Evolutionary conservation across 2,329 filamentous ascomycete genomes (phyloP).

Genomic region (Penicillium sp.): DNA sequence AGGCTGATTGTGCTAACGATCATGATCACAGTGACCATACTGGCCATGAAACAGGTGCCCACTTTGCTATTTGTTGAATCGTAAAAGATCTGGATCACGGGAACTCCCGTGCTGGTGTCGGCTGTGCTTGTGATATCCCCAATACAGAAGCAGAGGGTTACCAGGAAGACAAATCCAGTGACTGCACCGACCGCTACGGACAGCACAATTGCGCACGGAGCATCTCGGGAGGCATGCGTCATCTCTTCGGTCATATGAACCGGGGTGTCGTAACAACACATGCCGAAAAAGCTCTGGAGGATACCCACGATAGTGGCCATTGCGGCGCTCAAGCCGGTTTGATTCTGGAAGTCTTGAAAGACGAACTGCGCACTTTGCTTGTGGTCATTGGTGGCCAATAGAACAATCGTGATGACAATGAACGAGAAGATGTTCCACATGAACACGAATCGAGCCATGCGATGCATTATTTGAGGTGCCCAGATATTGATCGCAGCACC

Average conservation of each 20-base stretch:
- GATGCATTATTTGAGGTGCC: conserved; percentile 49
- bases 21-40: conserved; percentile 48
- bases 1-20: conserved; percentile 45
- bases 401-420: conserved; percentile 48
- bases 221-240: conserved; percentile 48
- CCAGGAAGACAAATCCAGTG: conserved; percentile 48
- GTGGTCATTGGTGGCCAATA: conserved; percentile 52
- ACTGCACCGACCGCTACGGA: conserved; percentile 44
- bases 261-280: conserved; percentile 49
- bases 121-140: conserved; percentile 47
- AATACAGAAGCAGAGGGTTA: conserved; percentile 51
- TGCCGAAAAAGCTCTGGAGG: conserved; percentile 52
- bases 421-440: conserved; percentile 54
- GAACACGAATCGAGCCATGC: conserved; percentile 48
- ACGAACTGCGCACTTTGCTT: conserved; percentile 55
- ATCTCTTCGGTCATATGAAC: conserved; percentile 57
- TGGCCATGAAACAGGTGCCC: conserved; percentile 44
- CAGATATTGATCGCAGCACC: conserved; percentile 49
- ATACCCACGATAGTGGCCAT: conserved; percentile 54
- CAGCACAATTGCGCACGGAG: conserved; percentile 47
- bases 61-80: conserved; percentile 45
- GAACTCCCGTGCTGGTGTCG: conserved; percentile 45
- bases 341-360: conserved; percentile 53
- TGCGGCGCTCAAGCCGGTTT: conserved; percentile 48
- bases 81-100: conserved; percentile 52